Evolutionary conservation across 1,139 yeast genomes (phyloP).

Genomic region (Taiozyma sp.): DNA sequence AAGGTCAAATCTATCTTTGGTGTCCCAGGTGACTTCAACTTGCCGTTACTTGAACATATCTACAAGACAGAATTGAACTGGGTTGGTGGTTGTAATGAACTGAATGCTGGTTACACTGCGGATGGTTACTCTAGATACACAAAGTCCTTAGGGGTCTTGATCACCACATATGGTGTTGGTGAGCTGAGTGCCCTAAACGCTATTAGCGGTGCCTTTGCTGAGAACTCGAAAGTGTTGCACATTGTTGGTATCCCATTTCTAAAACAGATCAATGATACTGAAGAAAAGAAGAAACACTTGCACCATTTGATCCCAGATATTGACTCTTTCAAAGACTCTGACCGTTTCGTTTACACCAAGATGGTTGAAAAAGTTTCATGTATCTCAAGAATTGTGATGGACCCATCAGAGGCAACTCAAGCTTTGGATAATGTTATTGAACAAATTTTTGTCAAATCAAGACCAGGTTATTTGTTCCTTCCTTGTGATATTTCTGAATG

Average conservation of each 20-base stretch:
- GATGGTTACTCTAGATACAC: conserved; percentile 67
- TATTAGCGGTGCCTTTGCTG: conserved; percentile 64
- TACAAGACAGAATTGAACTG: conserved; percentile 40
- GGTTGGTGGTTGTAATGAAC: conserved; percentile 53
- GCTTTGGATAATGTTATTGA: conserved; percentile 63
- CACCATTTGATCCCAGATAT: conserved; percentile 63
- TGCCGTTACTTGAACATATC: conserved; percentile 50
- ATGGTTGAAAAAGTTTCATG: conserved; percentile 56
- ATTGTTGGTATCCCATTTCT: conserved; percentile 60
- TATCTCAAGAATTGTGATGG: conserved; percentile 49
- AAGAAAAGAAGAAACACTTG: conserved; percentile 24
- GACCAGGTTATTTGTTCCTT: conserved; percentile 77
- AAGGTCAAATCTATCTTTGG: conserved; percentile 36
- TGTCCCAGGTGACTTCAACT: conserved; percentile 54
- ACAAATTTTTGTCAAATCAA: conserved; percentile 49
- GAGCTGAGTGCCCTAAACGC: conserved; percentile 68
- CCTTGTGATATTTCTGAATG: conserved; percentile 65
- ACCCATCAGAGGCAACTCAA: conserved; percentile 43
- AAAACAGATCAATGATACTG: conserved; percentile 31
- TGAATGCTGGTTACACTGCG: conserved; percentile 57
- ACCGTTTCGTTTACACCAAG: conserved; percentile 54
- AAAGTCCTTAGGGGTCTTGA: conserved; percentile 50
- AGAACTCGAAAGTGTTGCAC: conserved; percentile 58
- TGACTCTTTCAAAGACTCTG: conserved; percentile 37
- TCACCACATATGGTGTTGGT: conserved; percentile 73